phyloP scores from a whole-genome alignment of 2,329 filamentous ascomycete species.

The Raffaelea ambrosiae region DNA sequence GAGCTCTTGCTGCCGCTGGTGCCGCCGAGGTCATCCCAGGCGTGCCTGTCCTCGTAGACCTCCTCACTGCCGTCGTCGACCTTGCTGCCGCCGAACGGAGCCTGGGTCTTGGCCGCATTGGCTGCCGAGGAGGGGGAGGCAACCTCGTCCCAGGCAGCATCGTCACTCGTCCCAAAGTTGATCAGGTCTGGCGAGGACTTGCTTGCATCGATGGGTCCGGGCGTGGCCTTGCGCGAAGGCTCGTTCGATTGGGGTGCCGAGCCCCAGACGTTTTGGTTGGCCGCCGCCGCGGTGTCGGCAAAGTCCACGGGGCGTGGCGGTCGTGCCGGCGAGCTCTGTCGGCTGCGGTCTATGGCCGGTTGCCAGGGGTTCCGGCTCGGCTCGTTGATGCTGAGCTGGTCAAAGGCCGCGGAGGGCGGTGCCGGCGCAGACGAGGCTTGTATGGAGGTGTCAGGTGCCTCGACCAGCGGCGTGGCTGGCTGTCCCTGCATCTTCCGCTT shows the following conservation, averaged over 20 bases:
- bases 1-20: conserved; percentile 7
- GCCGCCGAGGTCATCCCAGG: conserved; percentile 39
- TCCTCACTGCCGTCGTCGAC: conserved; percentile 16
- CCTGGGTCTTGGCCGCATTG: conserved; percentile 12
- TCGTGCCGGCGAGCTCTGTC: conserved; percentile 18
- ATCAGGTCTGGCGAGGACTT: conserved; percentile 22
- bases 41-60: conserved; percentile 32
- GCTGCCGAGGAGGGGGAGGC: conserved; percentile 16
- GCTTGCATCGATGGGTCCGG: conserved; percentile 16
- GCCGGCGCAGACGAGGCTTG: conserved; percentile 1
- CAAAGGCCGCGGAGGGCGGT: conserved; percentile 22
- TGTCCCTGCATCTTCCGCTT: conserved; percentile 31
- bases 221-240: conserved; percentile 22
- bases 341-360: conserved; percentile 23
- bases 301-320: conserved; percentile 5
- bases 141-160: conserved; percentile 32
- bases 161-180: conserved; percentile 24
- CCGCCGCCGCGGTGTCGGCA: conserved; percentile 19
- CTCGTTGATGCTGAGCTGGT: conserved; percentile 33
- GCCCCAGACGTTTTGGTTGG: conserved; percentile 26
- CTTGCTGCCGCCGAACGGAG: conserved; percentile 11
- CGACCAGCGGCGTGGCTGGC: conserved; percentile 1
- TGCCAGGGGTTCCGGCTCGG: conserved; percentile 37
- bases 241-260: conserved; percentile 14
- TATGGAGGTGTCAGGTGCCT: not conserved